Percentiles rank a stretch among this genome's conserved stretches.
These are phyloP conservation scores for Mentha longifolia DNA, from an alignment of 257 asterid species.

Conservation along the genomic window DNA sequence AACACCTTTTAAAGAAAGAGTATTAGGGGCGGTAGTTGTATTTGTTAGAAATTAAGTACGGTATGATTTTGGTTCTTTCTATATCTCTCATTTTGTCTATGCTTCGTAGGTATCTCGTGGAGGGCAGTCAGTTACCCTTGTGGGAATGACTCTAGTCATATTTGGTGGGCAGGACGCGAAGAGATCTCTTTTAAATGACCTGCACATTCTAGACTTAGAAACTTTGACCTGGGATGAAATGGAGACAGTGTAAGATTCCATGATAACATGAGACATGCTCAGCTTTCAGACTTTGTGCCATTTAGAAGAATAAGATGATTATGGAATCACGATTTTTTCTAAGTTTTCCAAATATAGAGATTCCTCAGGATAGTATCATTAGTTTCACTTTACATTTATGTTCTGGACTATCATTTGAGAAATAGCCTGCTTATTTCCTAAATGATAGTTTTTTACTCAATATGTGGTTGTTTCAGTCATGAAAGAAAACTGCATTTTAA, in stretches of 20 bases:
- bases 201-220: slow-evolving; percentile 96
- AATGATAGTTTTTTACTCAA: slow-evolving; percentile 7
- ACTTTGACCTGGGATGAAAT: slow-evolving; percentile 99
- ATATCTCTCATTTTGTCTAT: slow-evolving; percentile 27
- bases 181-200: slow-evolving; percentile 88
- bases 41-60: not conserved
- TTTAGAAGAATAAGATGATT: slow-evolving; percentile 30
- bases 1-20: slow-evolving; percentile 11
- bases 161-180: slow-evolving; percentile 98
- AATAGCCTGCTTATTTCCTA: not conserved
- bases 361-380: slow-evolving; percentile 17
- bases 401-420: slow-evolving; percentile 27
- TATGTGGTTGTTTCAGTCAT: slow-evolving; percentile 2
- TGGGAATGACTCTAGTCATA: slow-evolving; percentile 83
- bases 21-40: too few relatives aligned
- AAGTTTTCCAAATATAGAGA: slow-evolving; percentile 26
- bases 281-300: slow-evolving; percentile 27
- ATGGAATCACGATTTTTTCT: slow-evolving; percentile 23
- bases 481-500: not conserved
- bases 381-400: slow-evolving; percentile 14
- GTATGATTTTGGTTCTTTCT: not conserved
- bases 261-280: slow-evolving; percentile 26
- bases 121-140: slow-evolving; percentile 88
- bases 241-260: slow-evolving; percentile 70
- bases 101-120: slow-evolving; percentile 84